phyloP scores from a whole-genome alignment of 202 grass and related monocot species.

The Carex sylvatica region DNA sequence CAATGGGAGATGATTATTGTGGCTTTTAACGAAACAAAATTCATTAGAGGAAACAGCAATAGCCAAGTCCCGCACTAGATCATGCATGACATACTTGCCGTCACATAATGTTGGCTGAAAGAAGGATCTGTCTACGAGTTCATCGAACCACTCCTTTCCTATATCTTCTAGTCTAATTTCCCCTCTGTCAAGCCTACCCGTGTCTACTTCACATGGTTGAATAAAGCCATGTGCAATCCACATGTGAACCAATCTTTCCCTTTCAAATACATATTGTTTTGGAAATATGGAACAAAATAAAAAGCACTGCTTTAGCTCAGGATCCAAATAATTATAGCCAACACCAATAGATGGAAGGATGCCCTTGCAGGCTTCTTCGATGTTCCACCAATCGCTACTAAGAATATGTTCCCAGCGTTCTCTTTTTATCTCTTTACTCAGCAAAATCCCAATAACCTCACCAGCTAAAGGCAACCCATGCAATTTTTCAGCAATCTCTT shows the following conservation, averaged over 20 bases:
- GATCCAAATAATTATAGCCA: neutral
- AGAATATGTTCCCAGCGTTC: conserved; percentile 26
- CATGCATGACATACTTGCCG: neutral
- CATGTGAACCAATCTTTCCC: neutral
- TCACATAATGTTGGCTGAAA: neutral
- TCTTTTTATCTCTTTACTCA: neutral
- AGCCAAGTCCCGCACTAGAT: conserved; percentile 5
- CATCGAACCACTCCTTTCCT: neutral
- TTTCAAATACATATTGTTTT: neutral
- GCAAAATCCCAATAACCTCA: neutral
- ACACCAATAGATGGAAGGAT: conserved; percentile 22
- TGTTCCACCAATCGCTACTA: conserved; percentile 19
- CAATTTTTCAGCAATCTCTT: conserved; percentile 22
- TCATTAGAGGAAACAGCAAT: neutral
- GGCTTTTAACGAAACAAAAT: neutral
- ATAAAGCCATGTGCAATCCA: neutral
- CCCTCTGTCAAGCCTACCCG: neutral
- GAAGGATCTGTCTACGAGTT: neutral
- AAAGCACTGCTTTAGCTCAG: neutral
- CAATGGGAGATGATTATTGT: neutral
- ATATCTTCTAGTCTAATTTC: neutral
- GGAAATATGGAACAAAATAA: conserved; percentile 14
- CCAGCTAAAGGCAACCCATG: conserved; percentile 34
- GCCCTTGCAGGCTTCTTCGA: neutral
- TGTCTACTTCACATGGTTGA: neutral